Evolutionary conservation across 257 asterid genomes (phyloP).

Genomic region (Phtheirospermum japonicum): DNA sequence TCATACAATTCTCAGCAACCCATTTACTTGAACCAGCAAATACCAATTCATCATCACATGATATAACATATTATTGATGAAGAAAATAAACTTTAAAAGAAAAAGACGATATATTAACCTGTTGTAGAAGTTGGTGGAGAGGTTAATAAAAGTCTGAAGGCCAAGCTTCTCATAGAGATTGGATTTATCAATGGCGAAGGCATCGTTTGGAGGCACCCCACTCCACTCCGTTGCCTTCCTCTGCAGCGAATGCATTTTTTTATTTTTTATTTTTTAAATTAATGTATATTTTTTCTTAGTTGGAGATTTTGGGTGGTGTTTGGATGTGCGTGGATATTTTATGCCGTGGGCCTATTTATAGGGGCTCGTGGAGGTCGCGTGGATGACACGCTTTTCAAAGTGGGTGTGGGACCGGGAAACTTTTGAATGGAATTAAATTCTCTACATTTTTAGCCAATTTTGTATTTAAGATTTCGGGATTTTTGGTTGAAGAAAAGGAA

Average conservation of each 20-base stretch:
- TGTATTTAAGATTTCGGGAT: no score
- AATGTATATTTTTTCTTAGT: no score
- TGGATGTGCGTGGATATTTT: no score
- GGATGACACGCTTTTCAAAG: no score
- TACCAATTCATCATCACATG: no score
- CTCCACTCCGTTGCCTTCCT: constrained; percentile 95
- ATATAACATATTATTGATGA: no score
- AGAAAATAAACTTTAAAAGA: background rate
- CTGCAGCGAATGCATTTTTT: constrained; percentile 78
- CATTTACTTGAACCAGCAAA: constrained; percentile 15
- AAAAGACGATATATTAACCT: constrained; percentile 37
- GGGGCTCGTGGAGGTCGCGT: no score
- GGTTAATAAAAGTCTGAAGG: constrained; percentile 70
- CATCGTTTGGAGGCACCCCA: constrained; percentile 60
- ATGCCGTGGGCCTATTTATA: no score
- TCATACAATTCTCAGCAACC: background rate
- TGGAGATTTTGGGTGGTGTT: background rate
- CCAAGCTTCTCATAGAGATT: constrained; percentile 83
- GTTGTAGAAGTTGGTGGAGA: constrained; percentile 84
- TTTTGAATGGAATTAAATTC: no score
- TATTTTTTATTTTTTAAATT: background rate
- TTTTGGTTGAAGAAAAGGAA: no score
- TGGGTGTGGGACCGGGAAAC: no score
- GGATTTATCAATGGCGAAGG: constrained; percentile 74
- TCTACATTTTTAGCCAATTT: no score